Evolutionary conservation across 1,139 yeast species (phyloP).

Genomic region (Taiozyma onychis): DNA sequence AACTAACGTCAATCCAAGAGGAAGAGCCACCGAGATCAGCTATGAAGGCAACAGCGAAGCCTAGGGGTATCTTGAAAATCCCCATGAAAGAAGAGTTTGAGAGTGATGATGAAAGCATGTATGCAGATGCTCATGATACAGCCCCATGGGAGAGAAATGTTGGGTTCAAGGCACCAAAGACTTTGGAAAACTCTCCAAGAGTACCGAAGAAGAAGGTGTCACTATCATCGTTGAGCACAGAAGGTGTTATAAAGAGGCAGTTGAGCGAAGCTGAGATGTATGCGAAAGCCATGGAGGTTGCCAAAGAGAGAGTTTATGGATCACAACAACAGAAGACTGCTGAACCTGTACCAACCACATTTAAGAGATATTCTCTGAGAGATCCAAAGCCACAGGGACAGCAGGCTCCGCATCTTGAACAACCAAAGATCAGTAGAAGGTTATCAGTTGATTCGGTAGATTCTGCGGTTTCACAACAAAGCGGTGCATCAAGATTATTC

Average conservation of each 20-base stretch:
- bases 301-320: slow-evolving; percentile 7
- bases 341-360: not conserved
- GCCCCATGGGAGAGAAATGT: slow-evolving; percentile 9
- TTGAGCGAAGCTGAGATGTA: slow-evolving; percentile 8
- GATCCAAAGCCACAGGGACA: not conserved
- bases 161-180: not conserved
- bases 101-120: slow-evolving; percentile 21
- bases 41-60: not conserved
- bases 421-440: not conserved
- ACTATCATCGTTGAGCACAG: not conserved
- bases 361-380: slow-evolving; percentile 1
- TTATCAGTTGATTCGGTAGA: not conserved
- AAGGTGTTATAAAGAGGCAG: not conserved
- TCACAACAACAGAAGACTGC: not conserved
- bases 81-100: slow-evolving; percentile 6
- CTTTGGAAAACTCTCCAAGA: not conserved
- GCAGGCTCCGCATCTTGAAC: not conserved
- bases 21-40: slow-evolving; percentile 10
- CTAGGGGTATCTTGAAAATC: slow-evolving; percentile 13
- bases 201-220: not conserved
- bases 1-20: slow-evolving; percentile 19
- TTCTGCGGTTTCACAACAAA: not conserved
- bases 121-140: slow-evolving; percentile 21
- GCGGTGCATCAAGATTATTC: not conserved
- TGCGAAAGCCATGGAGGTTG: slow-evolving; percentile 8